Base-by-base conservation (phyloP, 1,139 yeast species). In the Pichia sp. region DNA sequence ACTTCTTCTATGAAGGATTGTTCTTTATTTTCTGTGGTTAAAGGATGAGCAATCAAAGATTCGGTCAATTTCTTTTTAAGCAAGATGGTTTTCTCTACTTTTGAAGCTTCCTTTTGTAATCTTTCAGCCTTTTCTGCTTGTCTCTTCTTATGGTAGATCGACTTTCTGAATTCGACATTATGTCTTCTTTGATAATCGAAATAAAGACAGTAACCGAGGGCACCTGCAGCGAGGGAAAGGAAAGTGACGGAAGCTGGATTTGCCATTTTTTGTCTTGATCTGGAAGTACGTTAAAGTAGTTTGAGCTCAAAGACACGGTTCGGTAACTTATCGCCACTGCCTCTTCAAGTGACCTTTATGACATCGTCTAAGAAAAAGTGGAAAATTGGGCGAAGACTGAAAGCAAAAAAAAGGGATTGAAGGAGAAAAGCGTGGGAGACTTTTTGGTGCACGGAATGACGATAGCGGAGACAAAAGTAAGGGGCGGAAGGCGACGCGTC, bases 181-280 rank as follows among this genome's bases (percentile, higher is more conserved):
- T 78, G 79, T 76, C 98, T 88, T 75, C 99, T 89, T 73, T 80
- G 81, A 77, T 90, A 88, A 74, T 93, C 99, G 67, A 93, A 93
- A 76, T 89, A 93, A 49, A 83, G 76, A 56, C 95, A 90, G 72
- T 93, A 93, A 16, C 90, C 92, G 53, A 85, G 75, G 26, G 84
- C 79, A 51, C 85, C 78, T 43, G 83, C 77, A n/a, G 66, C 61
- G 42, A 79, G 80, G 46, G 83, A 74, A 46, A 82, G 75, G 40
- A 83, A 75, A 57, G 82, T 69, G 45, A 82, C 68, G 42, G 80
- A 71, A n/a, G 69, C 60, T 61, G 71, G 61, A 64, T 60, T 67
- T 49, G 71, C 63, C 71, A 67, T 67, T 38, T 30, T 30, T 19
- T 16, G 15, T 32, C 11, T 32, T 44, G 40, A 15, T 36, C 40